Evolutionary conservation across 805 yeast genomes (phyloP), one percentile per base, ranked within the genome.

Genomic region (Metschnikowia dekortorum): DNA sequence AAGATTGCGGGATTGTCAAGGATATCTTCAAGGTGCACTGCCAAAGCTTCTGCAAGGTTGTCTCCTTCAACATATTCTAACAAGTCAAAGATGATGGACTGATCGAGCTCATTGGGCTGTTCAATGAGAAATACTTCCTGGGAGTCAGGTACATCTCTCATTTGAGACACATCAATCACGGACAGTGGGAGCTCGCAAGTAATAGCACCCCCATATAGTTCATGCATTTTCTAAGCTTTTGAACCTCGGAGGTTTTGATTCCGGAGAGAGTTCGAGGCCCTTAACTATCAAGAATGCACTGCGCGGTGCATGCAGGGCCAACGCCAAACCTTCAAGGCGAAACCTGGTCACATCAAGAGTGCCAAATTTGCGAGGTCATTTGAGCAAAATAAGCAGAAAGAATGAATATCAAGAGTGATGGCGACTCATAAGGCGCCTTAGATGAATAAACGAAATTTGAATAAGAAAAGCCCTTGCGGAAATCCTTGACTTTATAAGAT

Each of bases 81-180:
- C 13, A 86, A 63, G 53, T 86, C 94, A 16, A 86, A 61, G n/a
- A 86, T 82, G 8, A 85, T 62, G 14, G 86, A 78, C 55, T 78
- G 82, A 47, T 83, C 80, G 11, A 58, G 51, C 32, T 58, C 52
- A 14, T 43, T 67, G 43, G 74, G 61, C 45, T 54, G 58, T 44
- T 71, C 71, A n/a, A 70, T 42, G 14, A 91, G 81, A 65, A 79
- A 94, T 28, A 92, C 97, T 65, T 92, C 99, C 64, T 94, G 98
- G 1, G 90, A 83, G 61, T 94, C 97, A 0, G 99, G 98, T 3
- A 94, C 81, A 53, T 88, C 88, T 50, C 99, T 73, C 44, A 91
- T 63, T 35, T 73, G 65, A 1, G 96, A 85, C 0, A 90, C 97
- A 65, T 94, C 97, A 1, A 85, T 61, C 44, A 85, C 74, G 0